Base-by-base conservation (phyloP, 306 rosid species). In the Dryas alaskensis region DNA sequence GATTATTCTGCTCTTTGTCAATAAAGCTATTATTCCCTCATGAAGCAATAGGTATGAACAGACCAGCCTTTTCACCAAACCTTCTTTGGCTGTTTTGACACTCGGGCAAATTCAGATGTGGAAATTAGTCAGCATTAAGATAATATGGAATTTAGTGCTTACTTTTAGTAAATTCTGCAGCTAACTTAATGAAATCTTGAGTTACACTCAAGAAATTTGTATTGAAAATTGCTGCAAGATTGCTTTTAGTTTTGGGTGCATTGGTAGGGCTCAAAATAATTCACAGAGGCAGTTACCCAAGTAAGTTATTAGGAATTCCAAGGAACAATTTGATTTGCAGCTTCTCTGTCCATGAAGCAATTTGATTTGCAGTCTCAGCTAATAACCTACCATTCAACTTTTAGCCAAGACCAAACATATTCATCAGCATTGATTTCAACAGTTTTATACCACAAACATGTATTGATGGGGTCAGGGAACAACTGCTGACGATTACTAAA, bases 61-160 rank as follows among this genome's bases (percentile, higher is more conserved):
- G 50, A n/a, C 65, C 43, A 44, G 3, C 45, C 57, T n/a, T 72
- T 13, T 19, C 76, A 54, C 73, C 77, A 72, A 72, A 65, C 73
- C 70, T 74, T 25, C 19, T 73, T 67, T 81, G 72, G 40, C 44
- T 60, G 69, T 49, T 4, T 60, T 8, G 52, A 65, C 61, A 19
- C 42, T 39, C 43, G 53, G 78, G 40, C 54, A 51, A 65, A 40
- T 74, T 50, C 51, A 74, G 31, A 40, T 47, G 60, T n/a, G 43
- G 25, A 55, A 43, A 1, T 55, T 7, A 13, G 45, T 14, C 46
- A 37, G 10, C 6, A 4, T 10, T 57, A 19, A 53, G 7, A 54
- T 54, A 16, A 54, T 17, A n/a, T 16, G 27, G 27, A 17, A 8
- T n/a, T 54, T 6, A 16, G 1, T 1, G 25, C n/a, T 52, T 16